Percentiles rank a stretch among this genome's conserved stretches.
These are phyloP conservation scores for Mycena amicta DNA, from an alignment of 768 basidiomycete species.

Conservation along the genomic window DNA sequence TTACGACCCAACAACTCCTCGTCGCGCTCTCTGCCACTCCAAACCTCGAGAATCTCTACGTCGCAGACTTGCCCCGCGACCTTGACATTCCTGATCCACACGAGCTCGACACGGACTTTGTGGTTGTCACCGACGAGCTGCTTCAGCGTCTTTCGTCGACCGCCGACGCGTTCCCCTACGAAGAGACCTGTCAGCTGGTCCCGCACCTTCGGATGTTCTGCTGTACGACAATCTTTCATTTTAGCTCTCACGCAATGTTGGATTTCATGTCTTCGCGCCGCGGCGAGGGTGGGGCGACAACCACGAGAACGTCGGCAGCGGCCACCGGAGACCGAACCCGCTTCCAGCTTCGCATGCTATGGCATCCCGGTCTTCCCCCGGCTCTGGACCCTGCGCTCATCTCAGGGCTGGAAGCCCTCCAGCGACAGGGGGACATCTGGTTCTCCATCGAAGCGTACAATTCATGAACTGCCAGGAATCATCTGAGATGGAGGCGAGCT, in stretches of 20 bases:
- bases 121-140: constrained; percentile 5
- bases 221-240: background rate
- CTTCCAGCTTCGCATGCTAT: background rate
- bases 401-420: constrained; percentile 1
- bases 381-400: background rate
- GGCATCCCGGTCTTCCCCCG: background rate
- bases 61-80: background rate
- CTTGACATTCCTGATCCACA: background rate
- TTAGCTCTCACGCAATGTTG: background rate
- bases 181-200: background rate
- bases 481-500: background rate
- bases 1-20: background rate
- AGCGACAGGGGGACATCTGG: background rate
- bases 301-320: no score
- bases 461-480: background rate
- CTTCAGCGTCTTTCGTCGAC: background rate
- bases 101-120: background rate
- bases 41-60: background rate
- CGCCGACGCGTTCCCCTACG: background rate
- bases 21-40: background rate
- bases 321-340: background rate
- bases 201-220: constrained; percentile 2
- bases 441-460: background rate
- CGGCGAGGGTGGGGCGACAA: no score
- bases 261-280: background rate